A percentile compares a stretch with the other conserved stretches of the same genome.
Evolutionary conservation across 768 basidiomycete species (phyloP).

Genomic region (Boletus eberwhitei): DNA sequence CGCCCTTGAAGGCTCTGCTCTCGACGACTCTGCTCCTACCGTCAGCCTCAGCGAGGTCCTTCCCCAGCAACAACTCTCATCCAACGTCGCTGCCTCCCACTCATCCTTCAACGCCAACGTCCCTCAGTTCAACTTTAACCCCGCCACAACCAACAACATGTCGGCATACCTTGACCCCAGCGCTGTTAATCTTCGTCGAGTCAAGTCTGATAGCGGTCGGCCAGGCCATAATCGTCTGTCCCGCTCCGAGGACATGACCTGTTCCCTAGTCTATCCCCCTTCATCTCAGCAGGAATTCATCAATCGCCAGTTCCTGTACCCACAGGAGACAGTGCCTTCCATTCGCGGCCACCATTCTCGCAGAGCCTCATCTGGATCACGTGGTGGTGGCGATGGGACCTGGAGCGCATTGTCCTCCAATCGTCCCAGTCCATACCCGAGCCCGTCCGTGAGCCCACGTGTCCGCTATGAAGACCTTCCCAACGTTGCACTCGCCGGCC

Average conservation of each 20-base stretch:
- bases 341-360: slow-evolving; percentile 40
- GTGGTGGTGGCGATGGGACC: slow-evolving; percentile 25
- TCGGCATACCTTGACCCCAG: slow-evolving; percentile 36
- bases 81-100: slow-evolving; percentile 24
- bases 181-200: slow-evolving; percentile 43
- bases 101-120: slow-evolving; percentile 27
- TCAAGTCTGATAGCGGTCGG: slow-evolving; percentile 45
- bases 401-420: slow-evolving; percentile 36
- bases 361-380: slow-evolving; percentile 41
- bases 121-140: slow-evolving; percentile 36
- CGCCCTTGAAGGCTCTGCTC: slow-evolving; percentile 34
- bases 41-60: slow-evolving; percentile 30
- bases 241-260: slow-evolving; percentile 60
- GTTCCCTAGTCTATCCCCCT: slow-evolving; percentile 30
- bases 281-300: slow-evolving; percentile 43
- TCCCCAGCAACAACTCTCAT: slow-evolving; percentile 28
- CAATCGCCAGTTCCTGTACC: slow-evolving; percentile 42
- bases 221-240: slow-evolving; percentile 48
- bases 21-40: slow-evolving; percentile 36
- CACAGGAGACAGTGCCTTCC: slow-evolving; percentile 34
- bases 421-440: slow-evolving; percentile 63
- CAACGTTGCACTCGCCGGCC: slow-evolving; percentile 24
- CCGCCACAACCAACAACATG: slow-evolving; percentile 34
- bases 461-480: slow-evolving; percentile 51
- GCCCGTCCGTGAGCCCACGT: slow-evolving; percentile 63